Conservation (phyloP, 31 red algal species). For the Porphyra umbilicalis region DNA sequence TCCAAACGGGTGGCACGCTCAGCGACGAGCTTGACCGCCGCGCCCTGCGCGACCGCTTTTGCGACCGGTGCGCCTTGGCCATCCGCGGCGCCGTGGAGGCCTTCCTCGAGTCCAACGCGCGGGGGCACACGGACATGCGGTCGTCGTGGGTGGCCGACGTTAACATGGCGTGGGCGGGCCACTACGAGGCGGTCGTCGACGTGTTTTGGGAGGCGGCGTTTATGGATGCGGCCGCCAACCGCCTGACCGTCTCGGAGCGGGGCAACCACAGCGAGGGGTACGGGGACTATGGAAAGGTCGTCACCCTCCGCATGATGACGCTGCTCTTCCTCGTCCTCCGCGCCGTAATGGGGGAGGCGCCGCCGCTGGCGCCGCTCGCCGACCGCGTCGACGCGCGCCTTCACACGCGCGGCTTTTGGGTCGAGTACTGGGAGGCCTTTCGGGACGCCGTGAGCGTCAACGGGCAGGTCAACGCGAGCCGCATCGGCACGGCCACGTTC, state of each 20-base stretch:
- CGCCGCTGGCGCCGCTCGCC: too few relatives aligned
- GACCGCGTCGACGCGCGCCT: too few relatives aligned
- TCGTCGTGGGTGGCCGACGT: conserved; percentile 24
- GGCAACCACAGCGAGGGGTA: not conserved
- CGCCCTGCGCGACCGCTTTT: conserved; percentile 8
- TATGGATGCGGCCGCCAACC: conserved; percentile 5
- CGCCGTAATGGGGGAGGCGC: too few relatives aligned
- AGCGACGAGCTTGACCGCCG: conserved; percentile 15
- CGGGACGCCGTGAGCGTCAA: too few relatives aligned
- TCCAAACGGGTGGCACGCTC: conserved; percentile 25
- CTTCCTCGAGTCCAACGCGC: conserved; percentile 19
- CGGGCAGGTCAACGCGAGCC: not conserved
- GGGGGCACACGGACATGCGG: conserved; percentile 16
- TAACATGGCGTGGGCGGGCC: conserved; percentile 15
- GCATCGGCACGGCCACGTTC: not conserved
- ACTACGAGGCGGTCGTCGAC: conserved; percentile 29
- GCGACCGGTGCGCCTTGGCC: conserved; percentile 9
- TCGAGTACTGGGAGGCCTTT: too few relatives aligned
- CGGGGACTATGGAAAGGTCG: not conserved
- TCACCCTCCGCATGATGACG: not conserved
- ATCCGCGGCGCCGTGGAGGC: conserved; percentile 24
- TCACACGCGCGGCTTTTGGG: too few relatives aligned
- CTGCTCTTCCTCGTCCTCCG: not conserved
- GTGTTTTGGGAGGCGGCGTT: conserved; percentile 35
- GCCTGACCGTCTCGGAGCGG: not conserved